Conservation (phyloP, 2,329 filamentous ascomycete genomes). For the Dryadomyces sulphureus region DNA sequence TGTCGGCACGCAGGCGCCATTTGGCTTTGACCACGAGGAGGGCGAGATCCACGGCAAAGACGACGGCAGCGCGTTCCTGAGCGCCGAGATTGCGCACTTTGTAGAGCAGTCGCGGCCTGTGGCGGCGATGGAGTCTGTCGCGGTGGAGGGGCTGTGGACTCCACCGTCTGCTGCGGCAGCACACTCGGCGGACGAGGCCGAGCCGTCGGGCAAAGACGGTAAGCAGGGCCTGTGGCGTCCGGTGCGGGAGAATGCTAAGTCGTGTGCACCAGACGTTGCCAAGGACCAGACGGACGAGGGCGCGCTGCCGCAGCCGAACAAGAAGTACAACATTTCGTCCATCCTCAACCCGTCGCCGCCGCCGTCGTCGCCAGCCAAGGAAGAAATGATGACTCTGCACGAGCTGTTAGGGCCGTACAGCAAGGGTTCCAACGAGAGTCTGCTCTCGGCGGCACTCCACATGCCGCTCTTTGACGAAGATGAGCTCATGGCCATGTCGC, state of each 20-base stretch:
- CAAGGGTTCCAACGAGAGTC: too few relatives aligned
- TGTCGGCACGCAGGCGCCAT: background rate
- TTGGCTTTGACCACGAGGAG: background rate
- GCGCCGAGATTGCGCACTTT: background rate
- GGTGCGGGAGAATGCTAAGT: background rate
- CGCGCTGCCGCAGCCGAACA: too few relatives aligned
- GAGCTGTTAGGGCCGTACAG: too few relatives aligned
- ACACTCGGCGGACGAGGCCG: background rate
- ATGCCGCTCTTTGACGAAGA: too few relatives aligned
- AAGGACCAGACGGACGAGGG: background rate
- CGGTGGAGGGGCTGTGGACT: background rate
- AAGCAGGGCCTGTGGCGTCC: background rate
- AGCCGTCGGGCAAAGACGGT: background rate
- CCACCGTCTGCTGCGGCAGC: background rate
- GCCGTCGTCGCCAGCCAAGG: background rate
- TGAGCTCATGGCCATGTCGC: too few relatives aligned
- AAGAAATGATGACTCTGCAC: background rate
- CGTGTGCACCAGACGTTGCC: background rate
- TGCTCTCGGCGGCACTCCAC: too few relatives aligned
- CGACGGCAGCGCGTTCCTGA: background rate
- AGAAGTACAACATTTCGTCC: conserved; percentile 9
- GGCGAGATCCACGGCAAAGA: background rate
- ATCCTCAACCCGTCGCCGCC: conserved; percentile 10
- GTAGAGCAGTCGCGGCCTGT: background rate
- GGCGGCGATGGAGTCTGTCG: background rate